Percentiles rank a stretch among this genome's conserved stretches.
phyloP scores from a whole-genome alignment of 305 asterid species.

The Salvia sclarea region DNA sequence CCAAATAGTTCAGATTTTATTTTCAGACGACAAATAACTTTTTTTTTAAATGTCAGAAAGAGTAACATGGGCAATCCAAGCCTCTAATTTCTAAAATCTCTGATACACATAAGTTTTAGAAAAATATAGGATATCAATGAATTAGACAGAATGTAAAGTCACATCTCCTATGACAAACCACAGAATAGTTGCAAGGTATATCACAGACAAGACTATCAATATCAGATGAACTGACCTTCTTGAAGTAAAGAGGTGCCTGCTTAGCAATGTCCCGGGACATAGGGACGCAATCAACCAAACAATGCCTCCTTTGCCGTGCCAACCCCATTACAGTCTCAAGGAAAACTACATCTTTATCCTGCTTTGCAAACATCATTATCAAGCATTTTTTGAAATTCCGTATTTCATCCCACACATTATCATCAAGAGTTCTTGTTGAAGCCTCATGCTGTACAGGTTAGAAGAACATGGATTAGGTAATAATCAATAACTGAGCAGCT shows the following conservation, averaged over 20 bases:
- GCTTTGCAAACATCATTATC: conserved; percentile 89
- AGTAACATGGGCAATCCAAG: background rate
- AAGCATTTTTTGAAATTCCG: conserved; percentile 97
- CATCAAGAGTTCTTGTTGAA: conserved; percentile 77
- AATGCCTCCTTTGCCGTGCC: conserved; percentile 79
- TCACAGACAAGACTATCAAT: conserved; percentile 4
- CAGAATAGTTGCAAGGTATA: background rate
- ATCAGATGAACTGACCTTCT: conserved; percentile 60
- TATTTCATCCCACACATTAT: conserved; percentile 91
- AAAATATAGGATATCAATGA: background rate
- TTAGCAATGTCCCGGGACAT: conserved; percentile 72
- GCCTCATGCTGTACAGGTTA: conserved; percentile 70
- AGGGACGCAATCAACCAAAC: conserved; percentile 90
- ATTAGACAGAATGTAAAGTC: background rate
- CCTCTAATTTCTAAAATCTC: background rate
- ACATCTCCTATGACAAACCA: background rate
- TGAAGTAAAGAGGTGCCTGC: conserved; percentile 92
- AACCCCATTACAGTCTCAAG: conserved; percentile 88
- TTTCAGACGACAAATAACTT: too few species aligned
- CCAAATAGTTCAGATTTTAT: too few species aligned
- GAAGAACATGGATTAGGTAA: conserved; percentile 19
- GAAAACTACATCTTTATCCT: conserved; percentile 78
- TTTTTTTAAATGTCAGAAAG: background rate
- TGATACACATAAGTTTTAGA: background rate
- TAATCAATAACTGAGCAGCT: conserved; percentile 1